Conservation (phyloP, 2,329 filamentous ascomycete species). For the Escovopsis sp. region DNA sequence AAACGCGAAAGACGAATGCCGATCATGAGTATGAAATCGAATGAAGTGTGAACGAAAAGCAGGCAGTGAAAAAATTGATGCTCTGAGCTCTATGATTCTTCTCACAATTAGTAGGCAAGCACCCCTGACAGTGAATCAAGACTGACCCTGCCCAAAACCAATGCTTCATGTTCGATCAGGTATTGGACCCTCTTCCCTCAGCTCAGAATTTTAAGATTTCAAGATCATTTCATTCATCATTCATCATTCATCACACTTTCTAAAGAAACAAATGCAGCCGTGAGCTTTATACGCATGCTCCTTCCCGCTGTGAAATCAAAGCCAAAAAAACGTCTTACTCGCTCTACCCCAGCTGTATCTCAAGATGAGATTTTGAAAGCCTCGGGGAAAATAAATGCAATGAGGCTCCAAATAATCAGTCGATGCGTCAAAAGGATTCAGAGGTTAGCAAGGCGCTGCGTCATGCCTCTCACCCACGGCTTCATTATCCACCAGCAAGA, state of each 20-base stretch:
- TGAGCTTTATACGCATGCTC: neutral
- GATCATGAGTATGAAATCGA: neutral
- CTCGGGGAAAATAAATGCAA: too few relatives aligned
- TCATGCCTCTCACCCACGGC: constrained; percentile 6
- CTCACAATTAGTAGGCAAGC: neutral
- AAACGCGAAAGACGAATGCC: too few relatives aligned
- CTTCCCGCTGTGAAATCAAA: constrained; percentile 1
- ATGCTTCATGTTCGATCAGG: too few relatives aligned
- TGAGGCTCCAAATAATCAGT: too few relatives aligned
- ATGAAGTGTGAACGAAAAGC: neutral
- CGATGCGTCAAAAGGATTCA: too few relatives aligned
- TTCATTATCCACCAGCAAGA: constrained; percentile 8
- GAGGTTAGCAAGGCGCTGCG: too few relatives aligned
- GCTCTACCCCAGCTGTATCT: too few relatives aligned
- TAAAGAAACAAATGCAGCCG: neutral
- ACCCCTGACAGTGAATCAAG: constrained; percentile 4
- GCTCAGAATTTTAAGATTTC: too few relatives aligned
- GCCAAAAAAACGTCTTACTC: neutral
- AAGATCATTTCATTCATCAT: too few relatives aligned
- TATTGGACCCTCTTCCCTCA: too few relatives aligned
- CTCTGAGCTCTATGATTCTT: neutral
- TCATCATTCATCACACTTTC: neutral
- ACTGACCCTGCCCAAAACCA: neutral
- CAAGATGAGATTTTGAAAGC: too few relatives aligned
- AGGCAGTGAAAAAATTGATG: neutral